phyloP scores from a whole-genome alignment of 805 yeast species.

The Saccharomycopsis oosterbeekiorum region DNA sequence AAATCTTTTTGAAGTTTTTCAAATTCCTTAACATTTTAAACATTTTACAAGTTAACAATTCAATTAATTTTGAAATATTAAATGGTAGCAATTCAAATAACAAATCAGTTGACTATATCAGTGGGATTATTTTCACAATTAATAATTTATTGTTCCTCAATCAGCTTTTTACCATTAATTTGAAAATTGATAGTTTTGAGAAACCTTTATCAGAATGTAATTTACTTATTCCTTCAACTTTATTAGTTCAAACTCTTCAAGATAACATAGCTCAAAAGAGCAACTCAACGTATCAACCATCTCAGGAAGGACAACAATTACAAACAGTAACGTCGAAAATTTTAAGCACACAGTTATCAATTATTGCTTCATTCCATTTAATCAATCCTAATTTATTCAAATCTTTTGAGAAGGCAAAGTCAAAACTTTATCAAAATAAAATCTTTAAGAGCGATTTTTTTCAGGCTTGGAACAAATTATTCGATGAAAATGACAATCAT shows the following conservation, averaged over 20 bases:
- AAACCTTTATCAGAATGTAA: not conserved
- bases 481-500: not conserved
- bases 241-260: not conserved
- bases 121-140: not conserved
- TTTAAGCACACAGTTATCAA: not conserved
- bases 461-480: not conserved
- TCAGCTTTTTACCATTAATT: not conserved
- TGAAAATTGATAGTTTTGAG: not conserved
- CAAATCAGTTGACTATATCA: not conserved
- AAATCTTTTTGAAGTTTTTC: not conserved
- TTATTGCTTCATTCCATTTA: not conserved
- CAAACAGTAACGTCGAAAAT: not conserved
- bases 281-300: not conserved
- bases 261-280: not conserved
- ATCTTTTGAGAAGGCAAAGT: not conserved
- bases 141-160: not conserved
- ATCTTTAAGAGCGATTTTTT: not conserved
- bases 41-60: not conserved
- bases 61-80: not conserved
- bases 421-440: not conserved
- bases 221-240: not conserved
- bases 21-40: not conserved
- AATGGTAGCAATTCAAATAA: not conserved
- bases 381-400: not conserved
- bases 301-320: not conserved